phyloP scores from a whole-genome alignment of 176 grass and related monocot genomes.

The Cocos nucifera region DNA sequence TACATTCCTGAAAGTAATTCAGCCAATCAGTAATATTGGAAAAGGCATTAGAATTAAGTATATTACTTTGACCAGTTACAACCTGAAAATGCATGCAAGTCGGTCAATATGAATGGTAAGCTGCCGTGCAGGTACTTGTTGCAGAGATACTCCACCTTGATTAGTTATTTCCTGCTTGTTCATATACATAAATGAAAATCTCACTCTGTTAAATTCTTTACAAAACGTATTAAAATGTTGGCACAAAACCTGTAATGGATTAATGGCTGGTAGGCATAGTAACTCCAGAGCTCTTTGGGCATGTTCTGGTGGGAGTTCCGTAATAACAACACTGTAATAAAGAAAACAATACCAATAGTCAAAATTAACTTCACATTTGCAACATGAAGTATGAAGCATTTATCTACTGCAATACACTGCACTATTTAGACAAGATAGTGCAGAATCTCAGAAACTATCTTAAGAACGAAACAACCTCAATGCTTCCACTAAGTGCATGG shows the following conservation, averaged over 20 bases:
- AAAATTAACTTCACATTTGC: no score
- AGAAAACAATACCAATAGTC: no score
- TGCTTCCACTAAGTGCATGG: conserved; percentile 96
- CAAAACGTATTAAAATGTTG: no score
- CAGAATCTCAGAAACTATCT: background rate
- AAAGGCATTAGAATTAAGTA: no score
- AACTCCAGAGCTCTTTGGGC: conserved; percentile 80
- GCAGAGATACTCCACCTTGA: conserved; percentile 61
- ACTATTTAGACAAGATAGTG: background rate
- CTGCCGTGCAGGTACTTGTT: conserved; percentile 68
- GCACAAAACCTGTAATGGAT: conserved; percentile 52
- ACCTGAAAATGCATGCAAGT: conserved; percentile 97
- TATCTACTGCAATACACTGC: no score
- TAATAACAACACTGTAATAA: conserved; percentile 64
- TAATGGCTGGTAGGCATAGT: conserved; percentile 73
- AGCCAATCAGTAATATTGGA: conserved; percentile 10
- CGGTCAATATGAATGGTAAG: conserved; percentile 84
- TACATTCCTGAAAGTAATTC: conserved; percentile 59
- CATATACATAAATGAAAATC: conserved; percentile 12
- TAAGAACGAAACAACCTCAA: conserved; percentile 56
- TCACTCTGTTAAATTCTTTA: no score
- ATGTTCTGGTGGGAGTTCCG: conserved; percentile 62
- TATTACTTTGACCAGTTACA: background rate
- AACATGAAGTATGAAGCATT: no score
- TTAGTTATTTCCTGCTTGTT: conserved; percentile 70